Conservation (phyloP, 2,329 filamentous ascomycete species). For the Sporothrix brasiliensis region DNA sequence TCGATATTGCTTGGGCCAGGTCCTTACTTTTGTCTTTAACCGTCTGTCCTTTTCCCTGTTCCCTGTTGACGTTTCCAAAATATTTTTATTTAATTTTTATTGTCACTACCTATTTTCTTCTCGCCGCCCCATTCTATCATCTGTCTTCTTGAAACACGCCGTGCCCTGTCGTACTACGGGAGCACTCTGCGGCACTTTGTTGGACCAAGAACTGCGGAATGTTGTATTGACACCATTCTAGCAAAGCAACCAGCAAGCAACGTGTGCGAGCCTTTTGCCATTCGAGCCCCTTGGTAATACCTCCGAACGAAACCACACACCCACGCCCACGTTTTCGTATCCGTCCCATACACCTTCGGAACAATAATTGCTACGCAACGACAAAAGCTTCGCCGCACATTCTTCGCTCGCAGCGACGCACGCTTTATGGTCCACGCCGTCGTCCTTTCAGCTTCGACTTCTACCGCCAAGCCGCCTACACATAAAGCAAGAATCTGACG, state of each 20-base stretch:
- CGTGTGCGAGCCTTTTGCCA: slow-evolving; percentile 3
- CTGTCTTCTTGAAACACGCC: slow-evolving; percentile 29
- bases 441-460: neutral
- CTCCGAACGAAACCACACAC: slow-evolving; percentile 7
- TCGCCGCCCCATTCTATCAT: slow-evolving; percentile 8
- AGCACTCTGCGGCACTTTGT: neutral
- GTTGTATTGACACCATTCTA: slow-evolving; percentile 30
- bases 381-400: slow-evolving; percentile 14
- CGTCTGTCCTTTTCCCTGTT: slow-evolving; percentile 7
- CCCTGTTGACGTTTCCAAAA: neutral
- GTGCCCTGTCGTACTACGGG: slow-evolving; percentile 19
- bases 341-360: slow-evolving; percentile 16
- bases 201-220: slow-evolving; percentile 26
- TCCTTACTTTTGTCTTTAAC: slow-evolving; percentile 17
- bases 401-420: slow-evolving; percentile 11
- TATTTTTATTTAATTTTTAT: neutral
- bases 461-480: slow-evolving; percentile 21
- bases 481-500: slow-evolving; percentile 8
- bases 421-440: neutral
- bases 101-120: neutral
- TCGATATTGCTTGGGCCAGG: slow-evolving; percentile 17
- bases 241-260: slow-evolving; percentile 5
- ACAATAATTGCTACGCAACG: neutral
- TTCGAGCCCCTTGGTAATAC: neutral
- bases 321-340: slow-evolving; percentile 16